Conservation (phyloP, 441 rosid genomes). For the Syzygium syzygioides region DNA sequence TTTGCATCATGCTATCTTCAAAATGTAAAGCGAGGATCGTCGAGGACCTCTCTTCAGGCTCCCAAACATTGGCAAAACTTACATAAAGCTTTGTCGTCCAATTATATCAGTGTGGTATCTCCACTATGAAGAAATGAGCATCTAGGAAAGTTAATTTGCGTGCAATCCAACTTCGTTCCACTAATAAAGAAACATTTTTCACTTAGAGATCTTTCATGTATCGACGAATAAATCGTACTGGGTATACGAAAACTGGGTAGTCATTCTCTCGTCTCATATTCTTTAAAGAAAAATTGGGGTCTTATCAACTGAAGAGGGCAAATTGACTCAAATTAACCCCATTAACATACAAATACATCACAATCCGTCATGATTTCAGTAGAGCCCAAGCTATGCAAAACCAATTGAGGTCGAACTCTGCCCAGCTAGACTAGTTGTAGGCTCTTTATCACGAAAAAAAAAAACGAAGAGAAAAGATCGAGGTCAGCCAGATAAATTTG, state of each 20-base stretch:
- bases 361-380: background rate
- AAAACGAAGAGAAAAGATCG: too few relatives aligned
- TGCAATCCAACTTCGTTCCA: background rate
- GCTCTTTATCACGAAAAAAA: too few relatives aligned
- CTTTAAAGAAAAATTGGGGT: background rate
- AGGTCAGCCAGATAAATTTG: too few relatives aligned
- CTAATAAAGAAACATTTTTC: background rate
- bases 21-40: rapidly evolving
- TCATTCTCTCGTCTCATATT: background rate
- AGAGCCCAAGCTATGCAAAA: background rate
- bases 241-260: background rate
- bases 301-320: background rate
- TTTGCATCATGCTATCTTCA: background rate
- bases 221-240: background rate
- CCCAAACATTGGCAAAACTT: background rate
- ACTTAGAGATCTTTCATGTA: background rate
- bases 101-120: background rate
- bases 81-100: background rate
- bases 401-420: background rate
- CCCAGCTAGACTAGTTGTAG: background rate
- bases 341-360: background rate
- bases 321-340: background rate
- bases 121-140: background rate
- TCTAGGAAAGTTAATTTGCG: background rate
- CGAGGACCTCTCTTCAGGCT: background rate